Conservation (phyloP, 441 rosid species). For the Gossypium gossypioides region DNA sequence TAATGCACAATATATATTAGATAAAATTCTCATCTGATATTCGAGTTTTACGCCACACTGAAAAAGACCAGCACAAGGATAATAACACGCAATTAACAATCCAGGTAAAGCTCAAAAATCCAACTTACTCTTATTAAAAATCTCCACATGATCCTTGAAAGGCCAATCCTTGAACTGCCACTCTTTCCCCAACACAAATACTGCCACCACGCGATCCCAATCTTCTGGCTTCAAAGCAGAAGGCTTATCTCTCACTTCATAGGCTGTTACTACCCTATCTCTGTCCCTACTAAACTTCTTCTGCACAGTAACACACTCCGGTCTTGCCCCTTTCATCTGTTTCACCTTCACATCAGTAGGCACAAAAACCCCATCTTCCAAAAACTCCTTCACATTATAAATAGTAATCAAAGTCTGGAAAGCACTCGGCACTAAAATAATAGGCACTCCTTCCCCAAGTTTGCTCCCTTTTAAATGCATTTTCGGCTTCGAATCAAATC, state of each 20-base stretch:
- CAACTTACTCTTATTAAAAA: constrained; percentile 73
- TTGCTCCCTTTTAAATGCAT: constrained; percentile 64
- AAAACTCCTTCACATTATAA: constrained; percentile 82
- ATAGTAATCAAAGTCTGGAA: constrained; percentile 82
- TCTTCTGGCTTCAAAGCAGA: constrained; percentile 72
- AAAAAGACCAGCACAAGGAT: background rate
- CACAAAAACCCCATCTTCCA: constrained; percentile 78
- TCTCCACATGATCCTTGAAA: constrained; percentile 85
- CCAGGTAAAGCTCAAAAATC: background rate
- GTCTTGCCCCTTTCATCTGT: constrained; percentile 73
- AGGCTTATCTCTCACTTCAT: constrained; percentile 90
- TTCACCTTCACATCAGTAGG: constrained; percentile 82
- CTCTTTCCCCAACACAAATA: constrained; percentile 84
- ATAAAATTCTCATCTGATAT: background rate
- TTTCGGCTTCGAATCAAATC: constrained; percentile 55
- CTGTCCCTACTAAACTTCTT: constrained; percentile 91
- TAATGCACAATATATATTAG: background rate
- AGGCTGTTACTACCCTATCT: constrained; percentile 77
- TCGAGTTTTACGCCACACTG: background rate
- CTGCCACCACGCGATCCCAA: constrained; percentile 90
- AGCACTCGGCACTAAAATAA: constrained; percentile 86
- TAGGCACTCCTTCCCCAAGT: constrained; percentile 85
- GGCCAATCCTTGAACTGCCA: constrained; percentile 99
- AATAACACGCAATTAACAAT: background rate
- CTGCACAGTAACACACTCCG: constrained; percentile 86